These are phyloP conservation scores for Dipsacomyces acuminosporus DNA, from an alignment of 371 early-diverging fungal species.

Conservation along the genomic window DNA sequence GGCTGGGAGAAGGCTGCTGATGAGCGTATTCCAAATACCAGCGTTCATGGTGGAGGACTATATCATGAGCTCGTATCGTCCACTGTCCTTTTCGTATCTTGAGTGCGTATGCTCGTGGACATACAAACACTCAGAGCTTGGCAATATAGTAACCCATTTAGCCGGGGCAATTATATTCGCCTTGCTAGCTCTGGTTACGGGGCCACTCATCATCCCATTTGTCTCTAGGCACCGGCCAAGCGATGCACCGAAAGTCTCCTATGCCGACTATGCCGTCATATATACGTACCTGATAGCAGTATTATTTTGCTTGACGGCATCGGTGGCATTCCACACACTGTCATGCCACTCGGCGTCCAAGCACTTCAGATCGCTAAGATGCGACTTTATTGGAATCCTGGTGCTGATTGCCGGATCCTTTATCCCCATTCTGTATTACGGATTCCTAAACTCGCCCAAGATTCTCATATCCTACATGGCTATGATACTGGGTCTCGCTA, in stretches of 20 bases:
- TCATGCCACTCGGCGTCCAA: conserved; percentile 77
- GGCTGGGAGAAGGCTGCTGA: conserved; percentile 9
- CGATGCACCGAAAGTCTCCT: neutral
- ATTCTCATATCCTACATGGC: conserved; percentile 62
- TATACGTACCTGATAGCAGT: conserved; percentile 69
- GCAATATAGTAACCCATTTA: conserved; percentile 84
- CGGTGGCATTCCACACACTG: conserved; percentile 78
- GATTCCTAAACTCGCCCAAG: conserved; percentile 59
- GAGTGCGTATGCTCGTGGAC: conserved; percentile 69
- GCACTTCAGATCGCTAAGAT: conserved; percentile 65
- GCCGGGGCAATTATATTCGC: conserved; percentile 66
- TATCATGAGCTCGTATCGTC: conserved; percentile 75
- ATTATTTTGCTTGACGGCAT: conserved; percentile 70
- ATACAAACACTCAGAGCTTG: conserved; percentile 88
- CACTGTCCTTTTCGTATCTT: conserved; percentile 63
- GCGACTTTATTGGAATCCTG: conserved; percentile 92
- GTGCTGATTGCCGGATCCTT: conserved; percentile 76
- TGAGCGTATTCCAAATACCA: conserved; percentile 57
- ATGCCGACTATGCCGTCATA: conserved; percentile 52
- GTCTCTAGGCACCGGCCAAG: conserved; percentile 2
- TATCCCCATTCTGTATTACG: conserved; percentile 69
- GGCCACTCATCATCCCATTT: conserved; percentile 26
- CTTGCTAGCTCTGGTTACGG: conserved; percentile 47
- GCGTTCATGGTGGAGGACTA: conserved; percentile 69
- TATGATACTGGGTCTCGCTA: conserved; percentile 56